phyloP scores from a whole-genome alignment of 495 filamentous ascomycete species.

The Aspergillus conjunctus region DNA sequence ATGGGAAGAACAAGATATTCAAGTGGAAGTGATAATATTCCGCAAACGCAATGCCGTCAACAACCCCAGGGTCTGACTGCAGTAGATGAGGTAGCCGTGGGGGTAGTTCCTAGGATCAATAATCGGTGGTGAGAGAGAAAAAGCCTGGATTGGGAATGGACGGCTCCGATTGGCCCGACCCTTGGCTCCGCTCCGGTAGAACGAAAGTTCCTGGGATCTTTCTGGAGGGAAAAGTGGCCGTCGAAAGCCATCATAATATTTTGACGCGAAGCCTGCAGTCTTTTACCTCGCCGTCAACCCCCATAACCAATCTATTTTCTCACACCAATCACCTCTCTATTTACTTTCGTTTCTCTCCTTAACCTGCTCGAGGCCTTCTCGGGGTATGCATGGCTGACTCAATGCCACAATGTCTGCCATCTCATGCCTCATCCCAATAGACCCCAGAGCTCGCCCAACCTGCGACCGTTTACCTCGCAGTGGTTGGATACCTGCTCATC shows the following conservation, averaged over 20 bases:
- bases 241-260: slow-evolving; percentile 20
- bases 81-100: background rate
- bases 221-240: slow-evolving; percentile 10
- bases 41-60: background rate
- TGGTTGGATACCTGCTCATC: slow-evolving; percentile 44
- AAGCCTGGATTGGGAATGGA: slow-evolving; percentile 43
- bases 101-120: background rate
- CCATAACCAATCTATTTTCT: background rate
- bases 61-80: background rate
- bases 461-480: slow-evolving; percentile 52
- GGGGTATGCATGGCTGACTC: slow-evolving; percentile 45
- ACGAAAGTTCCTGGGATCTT: slow-evolving; percentile 19
- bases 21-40: background rate
- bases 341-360: slow-evolving; percentile 12
- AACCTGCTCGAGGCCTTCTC: slow-evolving; percentile 27
- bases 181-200: slow-evolving; percentile 40
- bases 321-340: background rate
- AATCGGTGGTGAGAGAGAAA: slow-evolving; percentile 30
- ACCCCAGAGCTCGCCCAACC: slow-evolving; percentile 54
- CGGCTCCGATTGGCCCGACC: slow-evolving; percentile 45
- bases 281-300: background rate
- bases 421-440: slow-evolving; percentile 65
- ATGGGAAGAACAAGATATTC: slow-evolving; percentile 1
- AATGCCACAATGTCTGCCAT: slow-evolving; percentile 62
- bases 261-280: slow-evolving; percentile 23